phyloP scores from a whole-genome alignment of 1,139 yeast genomes.

The Saccharomycopsis hybrid region DNA sequence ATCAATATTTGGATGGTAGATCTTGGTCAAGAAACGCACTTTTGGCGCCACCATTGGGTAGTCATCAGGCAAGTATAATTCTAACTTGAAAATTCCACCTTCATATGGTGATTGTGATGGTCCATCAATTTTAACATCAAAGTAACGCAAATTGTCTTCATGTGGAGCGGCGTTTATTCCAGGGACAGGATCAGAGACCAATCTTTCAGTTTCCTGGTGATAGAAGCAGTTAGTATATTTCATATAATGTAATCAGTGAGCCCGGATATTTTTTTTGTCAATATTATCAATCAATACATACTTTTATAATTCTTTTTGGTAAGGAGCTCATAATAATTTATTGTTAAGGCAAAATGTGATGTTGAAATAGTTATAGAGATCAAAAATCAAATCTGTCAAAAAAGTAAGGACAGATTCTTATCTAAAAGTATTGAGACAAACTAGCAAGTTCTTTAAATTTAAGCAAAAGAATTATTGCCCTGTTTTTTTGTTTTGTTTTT shows the following conservation, averaged over 20 bases:
- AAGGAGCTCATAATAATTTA: slow-evolving; percentile 45
- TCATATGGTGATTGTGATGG: slow-evolving; percentile 85
- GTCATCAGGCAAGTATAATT: slow-evolving; percentile 79
- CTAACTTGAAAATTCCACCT: slow-evolving; percentile 67
- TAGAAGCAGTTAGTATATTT: background rate
- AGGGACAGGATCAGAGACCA: slow-evolving; percentile 92
- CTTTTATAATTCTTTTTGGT: slow-evolving; percentile 86
- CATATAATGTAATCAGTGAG: too few relatives aligned
- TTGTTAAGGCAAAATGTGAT: too few relatives aligned
- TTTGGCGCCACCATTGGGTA: slow-evolving; percentile 94
- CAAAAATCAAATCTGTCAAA: too few relatives aligned
- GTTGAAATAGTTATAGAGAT: too few relatives aligned
- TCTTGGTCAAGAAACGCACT: slow-evolving; percentile 84
- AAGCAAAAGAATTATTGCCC: too few relatives aligned
- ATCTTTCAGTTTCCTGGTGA: slow-evolving; percentile 75
- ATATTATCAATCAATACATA: slow-evolving; percentile 27
- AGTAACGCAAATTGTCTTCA: slow-evolving; percentile 87
- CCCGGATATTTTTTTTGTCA: too few relatives aligned
- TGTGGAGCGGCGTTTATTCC: slow-evolving; percentile 92
- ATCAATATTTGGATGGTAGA: slow-evolving; percentile 95
- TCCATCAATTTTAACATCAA: slow-evolving; percentile 84
- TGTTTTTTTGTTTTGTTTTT: too few relatives aligned
- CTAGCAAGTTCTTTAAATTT: too few relatives aligned
- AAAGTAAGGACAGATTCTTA: too few relatives aligned
- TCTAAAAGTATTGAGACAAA: too few relatives aligned